A percentile compares a stretch with the other conserved stretches of the same genome.
Evolutionary conservation across 345 rosid species (phyloP).

Genomic region (Stellera chamaejasme): DNA sequence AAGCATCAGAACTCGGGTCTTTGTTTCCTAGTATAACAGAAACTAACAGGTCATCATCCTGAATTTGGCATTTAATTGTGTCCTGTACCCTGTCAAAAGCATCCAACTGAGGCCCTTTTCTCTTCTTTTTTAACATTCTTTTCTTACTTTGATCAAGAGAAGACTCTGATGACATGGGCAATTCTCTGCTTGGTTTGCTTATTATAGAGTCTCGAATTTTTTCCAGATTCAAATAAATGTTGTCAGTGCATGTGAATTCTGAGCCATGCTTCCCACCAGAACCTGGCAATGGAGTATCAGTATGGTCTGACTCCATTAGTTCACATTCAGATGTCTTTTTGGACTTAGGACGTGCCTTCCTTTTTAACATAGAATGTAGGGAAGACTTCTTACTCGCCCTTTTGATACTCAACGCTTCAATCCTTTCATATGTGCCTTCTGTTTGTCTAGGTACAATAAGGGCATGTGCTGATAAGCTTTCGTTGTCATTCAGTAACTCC

Average conservation of each 20-base stretch:
- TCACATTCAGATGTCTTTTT: conserved; percentile 58
- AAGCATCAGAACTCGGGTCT: conserved; percentile 22
- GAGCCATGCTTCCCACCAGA: conserved; percentile 18
- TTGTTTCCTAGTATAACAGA: conserved; percentile 53
- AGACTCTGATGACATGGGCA: conserved; percentile 14
- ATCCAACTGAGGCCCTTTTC: conserved; percentile 18
- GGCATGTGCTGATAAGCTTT: conserved; percentile 4
- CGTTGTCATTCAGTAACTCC: conserved; percentile 8
- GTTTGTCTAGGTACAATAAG: conserved; percentile 17
- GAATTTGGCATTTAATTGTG: conserved; percentile 35
- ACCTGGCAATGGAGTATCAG: conserved; percentile 17
- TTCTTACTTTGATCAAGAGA: conserved; percentile 19
- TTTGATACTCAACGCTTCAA: conserved; percentile 26
- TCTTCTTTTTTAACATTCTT: conserved; percentile 27
- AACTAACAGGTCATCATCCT: conserved; percentile 58
- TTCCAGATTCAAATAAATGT: conserved; percentile 23
- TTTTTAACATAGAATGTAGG: conserved; percentile 24
- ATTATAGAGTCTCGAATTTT: conserved; percentile 19
- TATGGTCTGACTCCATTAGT: conserved; percentile 28
- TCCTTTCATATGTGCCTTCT: conserved; percentile 29
- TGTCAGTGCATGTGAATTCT: conserved; percentile 19
- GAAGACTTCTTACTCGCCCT: conserved; percentile 22
- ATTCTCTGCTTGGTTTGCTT: conserved; percentile 14
- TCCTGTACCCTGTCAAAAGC: conserved; percentile 28
- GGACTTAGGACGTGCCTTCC: conserved; percentile 57